A percentile compares a stretch with the other conserved stretches of the same genome.
phyloP scores from a whole-genome alignment of 129 eudicot genomes.

The Flaveria bidentis region DNA sequence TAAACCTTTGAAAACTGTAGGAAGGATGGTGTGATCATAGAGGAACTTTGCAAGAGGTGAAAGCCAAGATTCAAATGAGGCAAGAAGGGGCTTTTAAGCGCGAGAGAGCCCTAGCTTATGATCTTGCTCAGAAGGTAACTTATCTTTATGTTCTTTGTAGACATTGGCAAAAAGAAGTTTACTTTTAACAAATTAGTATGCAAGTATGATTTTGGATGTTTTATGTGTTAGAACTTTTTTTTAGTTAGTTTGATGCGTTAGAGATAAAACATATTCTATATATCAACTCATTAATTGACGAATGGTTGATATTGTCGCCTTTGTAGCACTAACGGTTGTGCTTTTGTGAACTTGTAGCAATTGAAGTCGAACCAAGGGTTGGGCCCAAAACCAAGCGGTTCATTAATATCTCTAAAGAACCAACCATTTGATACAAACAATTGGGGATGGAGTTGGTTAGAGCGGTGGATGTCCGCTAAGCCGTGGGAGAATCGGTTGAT shows the following conservation, averaged over 20 bases:
- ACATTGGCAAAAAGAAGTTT: not conserved
- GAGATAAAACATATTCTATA: not conserved
- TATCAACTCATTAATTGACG: not conserved
- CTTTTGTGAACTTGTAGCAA: conserved; percentile 42
- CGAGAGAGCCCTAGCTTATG: conserved; percentile 89
- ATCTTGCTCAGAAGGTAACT: conserved; percentile 82
- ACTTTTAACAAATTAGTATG: not conserved
- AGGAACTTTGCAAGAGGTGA: conserved; percentile 75
- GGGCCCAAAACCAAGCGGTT: conserved; percentile 35
- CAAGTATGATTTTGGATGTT: not conserved
- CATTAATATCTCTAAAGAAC: conserved; percentile 44
- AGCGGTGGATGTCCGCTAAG: conserved; percentile 96
- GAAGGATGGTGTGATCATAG: conserved; percentile 97
- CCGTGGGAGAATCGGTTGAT: conserved; percentile 95
- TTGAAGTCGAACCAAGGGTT: conserved; percentile 53
- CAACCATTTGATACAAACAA: conserved; percentile 51
- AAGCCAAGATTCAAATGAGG: conserved; percentile 84
- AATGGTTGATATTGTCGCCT: not conserved
- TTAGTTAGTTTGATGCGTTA: not conserved
- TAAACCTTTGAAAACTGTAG: conserved; percentile 31
- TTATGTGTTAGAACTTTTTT: not conserved
- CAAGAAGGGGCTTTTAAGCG: conserved; percentile 94
- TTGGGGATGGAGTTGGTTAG: conserved; percentile 98
- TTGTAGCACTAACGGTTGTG: not conserved
- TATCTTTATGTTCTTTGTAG: not conserved